Evolutionary conservation across 176 grass and related monocot genomes (phyloP).

Genomic region (Triticum monococcum): DNA sequence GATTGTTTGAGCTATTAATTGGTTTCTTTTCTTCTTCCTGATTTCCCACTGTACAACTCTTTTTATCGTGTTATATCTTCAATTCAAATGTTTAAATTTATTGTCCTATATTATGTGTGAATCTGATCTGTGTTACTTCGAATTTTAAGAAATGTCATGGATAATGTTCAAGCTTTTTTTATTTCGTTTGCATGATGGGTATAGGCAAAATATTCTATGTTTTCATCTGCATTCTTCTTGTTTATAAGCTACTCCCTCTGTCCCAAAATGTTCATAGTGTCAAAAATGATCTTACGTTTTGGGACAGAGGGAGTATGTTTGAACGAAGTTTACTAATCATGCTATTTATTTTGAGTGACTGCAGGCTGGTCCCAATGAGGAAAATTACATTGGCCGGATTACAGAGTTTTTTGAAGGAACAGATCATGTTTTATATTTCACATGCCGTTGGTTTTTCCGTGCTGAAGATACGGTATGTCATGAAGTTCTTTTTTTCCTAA

Average conservation of each 20-base stretch:
- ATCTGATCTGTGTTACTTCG: not conserved
- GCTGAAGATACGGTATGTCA: slow-evolving; percentile 50
- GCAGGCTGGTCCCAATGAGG: slow-evolving; percentile 47
- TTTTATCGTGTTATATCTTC: not conserved
- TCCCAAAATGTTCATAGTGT: too few species aligned
- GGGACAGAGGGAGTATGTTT: not conserved
- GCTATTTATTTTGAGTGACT: not conserved
- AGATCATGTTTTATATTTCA: slow-evolving; percentile 46
- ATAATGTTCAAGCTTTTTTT: not conserved
- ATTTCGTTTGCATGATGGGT: not conserved
- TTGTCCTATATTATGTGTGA: not conserved
- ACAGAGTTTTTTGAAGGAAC: slow-evolving; percentile 60
- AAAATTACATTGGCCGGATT: slow-evolving; percentile 70
- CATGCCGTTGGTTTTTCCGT: slow-evolving; percentile 65
- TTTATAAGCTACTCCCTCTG: not conserved
- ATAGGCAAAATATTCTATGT: not conserved
- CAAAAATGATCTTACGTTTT: too few species aligned
- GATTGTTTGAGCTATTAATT: not conserved
- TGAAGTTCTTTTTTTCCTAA: not conserved
- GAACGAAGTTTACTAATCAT: not conserved
- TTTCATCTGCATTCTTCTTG: not conserved
- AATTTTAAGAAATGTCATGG: not conserved
- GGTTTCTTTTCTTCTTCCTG: not conserved
- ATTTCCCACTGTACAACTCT: not conserved
- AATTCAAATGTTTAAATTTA: not conserved